Evolutionary conservation across 2,329 filamentous ascomycete genomes (phyloP).

Genomic region (Coccinonectria pachysandricola): DNA sequence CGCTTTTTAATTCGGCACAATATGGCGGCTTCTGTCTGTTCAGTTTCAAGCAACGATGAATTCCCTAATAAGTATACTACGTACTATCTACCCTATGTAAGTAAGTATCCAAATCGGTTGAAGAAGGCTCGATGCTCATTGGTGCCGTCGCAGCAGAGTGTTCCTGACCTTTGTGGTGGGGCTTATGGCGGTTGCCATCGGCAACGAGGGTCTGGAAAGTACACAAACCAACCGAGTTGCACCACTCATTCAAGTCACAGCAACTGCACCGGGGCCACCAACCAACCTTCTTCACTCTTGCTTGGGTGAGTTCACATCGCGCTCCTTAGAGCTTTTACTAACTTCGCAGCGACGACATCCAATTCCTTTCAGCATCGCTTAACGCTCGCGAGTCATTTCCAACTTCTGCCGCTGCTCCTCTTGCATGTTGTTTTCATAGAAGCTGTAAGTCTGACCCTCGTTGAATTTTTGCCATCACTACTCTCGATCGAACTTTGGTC

Average conservation of each 20-base stretch:
- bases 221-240: constrained; percentile 21
- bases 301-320: constrained; percentile 8
- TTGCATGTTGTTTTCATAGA: constrained; percentile 21
- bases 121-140: too few species aligned
- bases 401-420: constrained; percentile 8
- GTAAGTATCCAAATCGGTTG: too few species aligned
- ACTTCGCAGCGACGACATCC: constrained; percentile 6
- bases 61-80: too few species aligned
- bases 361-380: constrained; percentile 18
- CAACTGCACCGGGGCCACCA: constrained; percentile 9
- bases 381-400: constrained; percentile 10
- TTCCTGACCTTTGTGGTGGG: too few species aligned
- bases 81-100: too few species aligned
- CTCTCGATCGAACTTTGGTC: too few species aligned
- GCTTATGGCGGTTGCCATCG: constrained; percentile 24
- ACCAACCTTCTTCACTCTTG: constrained; percentile 4
- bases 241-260: constrained; percentile 5
- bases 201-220: constrained; percentile 23
- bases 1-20: too few species aligned
- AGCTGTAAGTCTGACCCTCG: too few species aligned
- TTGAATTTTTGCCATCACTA: too few species aligned
- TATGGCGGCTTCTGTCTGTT: too few species aligned
- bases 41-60: too few species aligned
- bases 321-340: constrained; percentile 13
- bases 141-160: too few species aligned